A percentile compares a stretch with the other conserved stretches of the same genome.
Conservation (phyloP, 2,329 filamentous ascomycete genomes). For the Coniochaeta prunicola region DNA sequence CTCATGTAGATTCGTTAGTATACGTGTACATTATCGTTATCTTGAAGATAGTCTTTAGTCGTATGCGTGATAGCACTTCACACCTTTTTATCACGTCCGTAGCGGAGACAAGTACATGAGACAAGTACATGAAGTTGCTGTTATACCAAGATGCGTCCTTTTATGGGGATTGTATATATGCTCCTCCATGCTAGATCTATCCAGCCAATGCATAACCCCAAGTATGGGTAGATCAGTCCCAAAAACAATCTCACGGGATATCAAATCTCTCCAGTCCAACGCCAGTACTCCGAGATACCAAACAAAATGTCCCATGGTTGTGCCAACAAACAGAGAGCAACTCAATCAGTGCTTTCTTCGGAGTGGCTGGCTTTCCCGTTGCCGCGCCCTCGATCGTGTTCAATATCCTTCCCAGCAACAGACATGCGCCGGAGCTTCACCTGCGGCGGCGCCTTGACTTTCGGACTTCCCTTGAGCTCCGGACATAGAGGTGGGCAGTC, state of each 20-base stretch:
- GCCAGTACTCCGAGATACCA: neutral
- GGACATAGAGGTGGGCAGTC: neutral
- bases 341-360: neutral
- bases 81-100: neutral
- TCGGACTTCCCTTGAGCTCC: neutral
- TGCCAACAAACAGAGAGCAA: neutral
- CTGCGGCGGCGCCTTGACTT: neutral
- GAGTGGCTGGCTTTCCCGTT: neutral
- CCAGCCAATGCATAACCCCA: neutral
- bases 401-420: neutral
- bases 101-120: neutral
- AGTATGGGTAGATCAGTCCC: neutral
- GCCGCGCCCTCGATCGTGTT: neutral
- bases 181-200: neutral
- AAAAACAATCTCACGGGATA: neutral
- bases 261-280: neutral
- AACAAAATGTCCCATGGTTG: neutral
- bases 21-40: too few relatives aligned
- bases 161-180: neutral
- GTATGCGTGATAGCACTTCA: neutral
- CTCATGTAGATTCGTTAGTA: too few relatives aligned
- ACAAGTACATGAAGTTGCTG: neutral
- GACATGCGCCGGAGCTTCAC: constrained; percentile 1
- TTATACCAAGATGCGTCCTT: neutral
- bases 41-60: too few relatives aligned